Evolutionary conservation across 2,329 filamentous ascomycete species (phyloP), one percentile per base, ranked within the genome.

Genomic region (Colletotrichum sp.): DNA sequence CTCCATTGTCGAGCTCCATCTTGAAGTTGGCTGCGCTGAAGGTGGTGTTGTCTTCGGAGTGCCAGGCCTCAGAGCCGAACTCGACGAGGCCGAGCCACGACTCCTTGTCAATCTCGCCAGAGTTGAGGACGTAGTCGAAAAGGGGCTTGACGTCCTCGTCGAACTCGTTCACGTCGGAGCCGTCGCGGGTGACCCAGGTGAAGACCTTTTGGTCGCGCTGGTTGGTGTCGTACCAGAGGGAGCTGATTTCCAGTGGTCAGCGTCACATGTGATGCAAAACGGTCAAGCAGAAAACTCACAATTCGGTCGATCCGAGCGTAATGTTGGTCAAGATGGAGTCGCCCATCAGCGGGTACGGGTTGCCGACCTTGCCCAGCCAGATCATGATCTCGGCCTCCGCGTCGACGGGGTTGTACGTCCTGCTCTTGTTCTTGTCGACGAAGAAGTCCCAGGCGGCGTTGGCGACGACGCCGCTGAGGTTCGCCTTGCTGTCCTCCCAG

Each of bases 371-470:
- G 9, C 81, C 82, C 5, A 83, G 77, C 82, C 82, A 83, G 44
- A 83, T 78, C 82, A 83, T 83, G 67, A 83, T 81, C 75, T 83
- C 82, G 48, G 80, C 82, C 67, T 78, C 79, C 15, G 82, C 80
- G 34, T 78, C 77, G 28, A 79, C 80, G 52, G 82, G 81, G 66
- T 78, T 79, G 27, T 78, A 77, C 3, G 82, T 77, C 8, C 76
- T 78, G 13, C 60, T 72, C 28, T 77, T 67, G 75, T 82, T 79
- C 64, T 69, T 79, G 78, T 83, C 82, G 30, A 79, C 79, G 75
- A 83, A 83, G 48, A 83, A 77, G 74, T 83, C 82, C 76, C 82
- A 83, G 11, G 82, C 82, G 32, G 82, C 81, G 65, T 83, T 83
- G 55, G 81, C 78, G 19, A 77, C 78, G 25, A 79, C 78, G 32